These are phyloP conservation scores for Tympanopsis confertula DNA, from an alignment of 2,329 filamentous ascomycete genomes.

Conservation along the genomic window DNA sequence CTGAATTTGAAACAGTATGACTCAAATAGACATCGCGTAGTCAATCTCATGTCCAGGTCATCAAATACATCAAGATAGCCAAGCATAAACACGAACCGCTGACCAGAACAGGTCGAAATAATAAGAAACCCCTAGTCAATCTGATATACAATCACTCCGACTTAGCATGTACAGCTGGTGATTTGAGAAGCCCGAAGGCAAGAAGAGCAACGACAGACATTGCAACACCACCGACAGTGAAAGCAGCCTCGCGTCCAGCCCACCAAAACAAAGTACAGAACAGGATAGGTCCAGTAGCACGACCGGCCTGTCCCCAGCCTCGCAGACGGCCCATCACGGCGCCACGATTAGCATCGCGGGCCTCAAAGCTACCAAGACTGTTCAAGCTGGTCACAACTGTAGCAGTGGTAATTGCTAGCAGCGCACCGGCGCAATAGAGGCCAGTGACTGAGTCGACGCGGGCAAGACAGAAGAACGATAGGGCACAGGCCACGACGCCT, in stretches of 20 bases:
- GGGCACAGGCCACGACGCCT: constrained; percentile 43
- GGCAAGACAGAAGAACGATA: constrained; percentile 49
- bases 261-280: constrained; percentile 64
- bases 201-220: constrained; percentile 39
- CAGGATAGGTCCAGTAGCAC: constrained; percentile 49
- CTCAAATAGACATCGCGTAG: too few relatives aligned
- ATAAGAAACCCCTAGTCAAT: too few relatives aligned
- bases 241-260: constrained; percentile 52
- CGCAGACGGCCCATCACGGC: constrained; percentile 36
- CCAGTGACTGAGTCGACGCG: constrained; percentile 35
- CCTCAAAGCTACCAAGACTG: constrained; percentile 53
- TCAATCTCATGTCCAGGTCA: too few relatives aligned
- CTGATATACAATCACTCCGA: too few relatives aligned
- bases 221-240: constrained; percentile 45
- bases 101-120: too few relatives aligned
- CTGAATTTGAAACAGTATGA: too few relatives aligned
- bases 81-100: too few relatives aligned
- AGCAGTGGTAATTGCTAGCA: constrained; percentile 53
- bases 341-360: constrained; percentile 44
- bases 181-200: background rate
- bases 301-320: constrained; percentile 44
- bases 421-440: constrained; percentile 46
- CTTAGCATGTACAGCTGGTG: too few relatives aligned
- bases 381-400: constrained; percentile 60
- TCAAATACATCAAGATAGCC: too few relatives aligned